Conservation (phyloP, 1,139 yeast species). For the Yamadazyma trypodendri region DNA sequence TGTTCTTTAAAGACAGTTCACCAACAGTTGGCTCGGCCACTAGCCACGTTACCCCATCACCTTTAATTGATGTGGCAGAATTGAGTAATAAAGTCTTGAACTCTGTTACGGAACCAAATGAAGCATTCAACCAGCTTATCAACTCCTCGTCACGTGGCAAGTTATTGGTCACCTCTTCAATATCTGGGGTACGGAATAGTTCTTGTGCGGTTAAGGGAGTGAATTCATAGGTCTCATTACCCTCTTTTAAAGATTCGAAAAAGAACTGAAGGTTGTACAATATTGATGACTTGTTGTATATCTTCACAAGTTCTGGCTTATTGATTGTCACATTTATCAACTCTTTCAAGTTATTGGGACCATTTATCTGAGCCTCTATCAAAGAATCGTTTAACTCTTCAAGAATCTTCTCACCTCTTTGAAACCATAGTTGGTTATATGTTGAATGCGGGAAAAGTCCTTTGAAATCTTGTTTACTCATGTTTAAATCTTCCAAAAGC, state of each 20-base stretch:
- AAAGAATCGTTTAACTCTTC: conserved; percentile 45
- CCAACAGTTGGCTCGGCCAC: conserved; percentile 55
- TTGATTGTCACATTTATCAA: conserved; percentile 42
- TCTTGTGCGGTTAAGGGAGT: conserved; percentile 25
- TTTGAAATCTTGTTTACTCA: conserved; percentile 37
- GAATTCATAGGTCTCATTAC: conserved; percentile 14
- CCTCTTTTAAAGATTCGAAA: conserved; percentile 50
- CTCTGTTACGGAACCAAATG: conserved; percentile 70
- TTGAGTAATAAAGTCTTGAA: conserved; percentile 62
- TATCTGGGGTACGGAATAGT: conserved; percentile 45
- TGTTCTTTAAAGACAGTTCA: conserved; percentile 24
- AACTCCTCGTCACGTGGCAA: conserved; percentile 40
- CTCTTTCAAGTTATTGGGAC: conserved; percentile 32
- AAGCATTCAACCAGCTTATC: conserved; percentile 44
- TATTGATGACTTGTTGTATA: conserved; percentile 59
- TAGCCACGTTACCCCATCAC: conserved; percentile 76
- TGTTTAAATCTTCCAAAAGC: conserved; percentile 32
- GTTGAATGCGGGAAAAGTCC: conserved; percentile 58
- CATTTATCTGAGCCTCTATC: conserved; percentile 25
- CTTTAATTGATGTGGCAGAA: conserved; percentile 63
- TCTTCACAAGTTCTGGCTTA: conserved; percentile 45
- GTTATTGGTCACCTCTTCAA: conserved; percentile 15
- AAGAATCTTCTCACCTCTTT: conserved; percentile 49
- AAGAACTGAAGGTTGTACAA: conserved; percentile 61
- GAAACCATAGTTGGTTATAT: conserved; percentile 58